Base-by-base conservation (phyloP, 1,139 yeast species). In the Blastobotrys arbuscula region DNA sequence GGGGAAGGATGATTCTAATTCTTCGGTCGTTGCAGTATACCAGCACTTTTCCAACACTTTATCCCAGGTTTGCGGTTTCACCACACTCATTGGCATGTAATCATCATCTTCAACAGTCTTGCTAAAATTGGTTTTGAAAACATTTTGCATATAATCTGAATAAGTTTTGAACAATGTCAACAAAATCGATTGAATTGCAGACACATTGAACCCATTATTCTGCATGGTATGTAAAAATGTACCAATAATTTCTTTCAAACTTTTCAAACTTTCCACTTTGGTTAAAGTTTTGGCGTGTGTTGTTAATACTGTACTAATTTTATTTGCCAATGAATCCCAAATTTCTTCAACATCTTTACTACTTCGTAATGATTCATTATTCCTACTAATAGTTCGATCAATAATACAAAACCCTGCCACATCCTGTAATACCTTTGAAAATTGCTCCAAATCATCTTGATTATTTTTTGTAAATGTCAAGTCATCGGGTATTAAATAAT, bases 41-140 rank as follows among this genome's bases (percentile, higher is more conserved):
- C 96, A 89, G 53, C 89, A 77, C 16, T 81, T 73, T 49, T 72
- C 71, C 60, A 81, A 73, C 45, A 84, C 79, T 59, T 76, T 79
- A 19, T 80, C 81, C 63, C 81, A 87, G 46, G 83, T 77, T 16
- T 73, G 71, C 45, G 70, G 65, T 47, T 79, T 80, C 52, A 80
- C 77, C 31, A 89, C 81, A 0, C 77, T 77, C 69, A 89, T 76
- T 9, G 97, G 96, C 87, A 86, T 87, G 59, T 88, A 87, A 60
- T 87, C 95, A 63, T 90, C 97, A 21, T 84, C 82, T 54, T 80
- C 79, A 40, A 89, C 78, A 8, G 83, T 71, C 15, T 74, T 74
- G 40, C 74, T 68, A 65, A 88, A 90, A 48, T 82, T 83, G 24
- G 66, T 65, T 39, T 78, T 74, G 66, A 89, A 89, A 20, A 76